Evolutionary conservation across 352 stramenopile genomes (phyloP), one percentile per base, ranked within the genome.

Genomic region (Phytophthora sp.): DNA sequence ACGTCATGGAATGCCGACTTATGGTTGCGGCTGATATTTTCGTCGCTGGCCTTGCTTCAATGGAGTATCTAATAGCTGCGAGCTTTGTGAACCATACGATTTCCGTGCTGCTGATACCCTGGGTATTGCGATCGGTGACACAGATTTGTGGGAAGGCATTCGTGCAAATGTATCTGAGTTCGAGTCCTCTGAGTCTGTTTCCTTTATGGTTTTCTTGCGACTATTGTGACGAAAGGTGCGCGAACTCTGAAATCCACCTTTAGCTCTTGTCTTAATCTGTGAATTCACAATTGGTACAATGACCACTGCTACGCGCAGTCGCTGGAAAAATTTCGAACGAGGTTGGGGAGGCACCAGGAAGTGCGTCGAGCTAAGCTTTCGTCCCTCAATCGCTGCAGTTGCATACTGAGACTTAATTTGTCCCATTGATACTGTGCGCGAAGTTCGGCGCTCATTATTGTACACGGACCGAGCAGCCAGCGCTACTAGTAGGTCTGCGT

Each of bases 351-450:
- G 21, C 9, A 39, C 37, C 10, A 32, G 2, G n/a, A 68, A 39
- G 10, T 27, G 15, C 8, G 23, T 21, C 11, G n/a, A 35, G 4
- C 50, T 55, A 7, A 39, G 8, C 21, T 9, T 18, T 1, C 34
- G 50, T n/a, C 21, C 34, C 38, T 49, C 46, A 9, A 54, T 45
- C 3, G 52, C 53, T 17, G 24, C 15, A 2, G 65, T 55, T 0
- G 46, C 28, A 5, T 62, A 74, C 18, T n/a, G 28, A 1, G 60
- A 42, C 18, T 66, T 69, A 6, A 62, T 43, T n/a, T 69, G 39
- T 10, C 24, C n/a, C 12, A 74, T 55, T 0, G 59, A 56, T 5
- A 55, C 12, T 3, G 23, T 39, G 2, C 24, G 15, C 1, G 37
- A 26, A 4, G 26, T 12, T 10, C 12, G 12, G 0, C 60, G 28